Base-by-base conservation (phyloP, 768 basidiomycete genomes). In the Mrakia blollopis region DNA sequence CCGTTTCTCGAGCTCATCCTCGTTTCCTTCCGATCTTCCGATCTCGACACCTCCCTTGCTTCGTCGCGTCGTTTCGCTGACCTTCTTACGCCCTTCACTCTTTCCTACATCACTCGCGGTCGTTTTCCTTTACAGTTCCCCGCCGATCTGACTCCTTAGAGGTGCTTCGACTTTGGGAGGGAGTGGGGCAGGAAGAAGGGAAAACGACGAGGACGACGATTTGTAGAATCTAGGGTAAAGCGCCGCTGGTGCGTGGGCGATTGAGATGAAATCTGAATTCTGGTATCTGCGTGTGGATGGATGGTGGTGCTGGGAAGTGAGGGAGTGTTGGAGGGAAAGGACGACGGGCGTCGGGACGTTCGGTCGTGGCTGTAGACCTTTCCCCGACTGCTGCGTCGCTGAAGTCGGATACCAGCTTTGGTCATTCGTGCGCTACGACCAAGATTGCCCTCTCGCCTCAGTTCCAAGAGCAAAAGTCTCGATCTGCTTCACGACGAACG, bases 101-200 rank as follows among this genome's bases (percentile, higher is more conserved):
- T 10, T 6, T 16, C 57, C 13, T 18, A 9, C 5, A 21, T 35
- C 9, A 1, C 37, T 35, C n/a, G 44, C n/a, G 1, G 30, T 35
- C n/a, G n/a, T 39, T 16, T n/a, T 5, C 11, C 57, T 0, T 2
- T 60, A 10, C 60, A 77, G 76, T 77, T 77, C 76, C 76, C 76
- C 35, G 63, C 63, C 47, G 76, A 77, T 57, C 32, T 77, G 8
- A 65, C 76, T 52, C 76, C 76, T 68, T 77, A 77, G 72, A 73
- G 13, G 63, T 61, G 54, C 16, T 50, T 25, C 16, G 54, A 25
- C 25, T 28, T n/a, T 60, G n/a, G n/a, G n/a, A n/a, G n/a, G n/a
- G n/a, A n/a, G n/a, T 62, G 67, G 67, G 67, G 5, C 32, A 23
- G 23, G 16, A 13, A 25, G 67, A 68, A 9, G 30, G 23, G 35